Percentiles rank a stretch among this genome's conserved stretches.
These are phyloP conservation scores for Sporothrix phasma DNA, from an alignment of 2,329 filamentous ascomycete genomes.

Conservation along the genomic window DNA sequence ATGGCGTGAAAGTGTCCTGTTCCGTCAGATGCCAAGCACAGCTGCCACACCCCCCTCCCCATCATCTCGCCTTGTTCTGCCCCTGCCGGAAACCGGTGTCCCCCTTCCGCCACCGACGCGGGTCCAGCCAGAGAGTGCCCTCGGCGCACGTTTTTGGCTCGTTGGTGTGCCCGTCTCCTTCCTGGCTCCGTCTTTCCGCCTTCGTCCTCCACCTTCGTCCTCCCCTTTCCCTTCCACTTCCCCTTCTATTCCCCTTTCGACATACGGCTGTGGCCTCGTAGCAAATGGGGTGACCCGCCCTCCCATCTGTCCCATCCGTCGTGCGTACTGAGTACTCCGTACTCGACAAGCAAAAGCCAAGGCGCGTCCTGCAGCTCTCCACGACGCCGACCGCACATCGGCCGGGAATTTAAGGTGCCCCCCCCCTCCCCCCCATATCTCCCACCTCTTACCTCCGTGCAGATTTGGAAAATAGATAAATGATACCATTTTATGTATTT, in stretches of 20 bases:
- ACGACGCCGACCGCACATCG: background rate
- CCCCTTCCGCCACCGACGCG: conserved; percentile 8
- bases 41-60: background rate
- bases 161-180: too few relatives aligned
- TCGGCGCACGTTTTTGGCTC: conserved; percentile 1
- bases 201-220: too few relatives aligned
- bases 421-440: too few relatives aligned
- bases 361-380: background rate
- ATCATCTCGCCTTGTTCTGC: too few relatives aligned
- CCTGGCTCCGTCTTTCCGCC: too few relatives aligned
- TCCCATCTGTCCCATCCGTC: too few relatives aligned
- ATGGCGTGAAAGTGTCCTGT: background rate
- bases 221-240: background rate
- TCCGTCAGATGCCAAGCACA: too few relatives aligned
- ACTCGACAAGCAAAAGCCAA: background rate
- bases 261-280: too few relatives aligned
- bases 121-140: conserved; percentile 1
- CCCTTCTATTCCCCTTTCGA: background rate
- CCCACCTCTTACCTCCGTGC: background rate
- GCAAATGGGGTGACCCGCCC: too few relatives aligned
- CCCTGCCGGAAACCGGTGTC: background rate
- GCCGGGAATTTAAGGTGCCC: background rate
- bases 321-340: too few relatives aligned
- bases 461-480: background rate
- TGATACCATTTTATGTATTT: background rate